Evolutionary conservation across 2,329 filamentous ascomycete species (phyloP).

Genomic region (Fusarium camptoceras): DNA sequence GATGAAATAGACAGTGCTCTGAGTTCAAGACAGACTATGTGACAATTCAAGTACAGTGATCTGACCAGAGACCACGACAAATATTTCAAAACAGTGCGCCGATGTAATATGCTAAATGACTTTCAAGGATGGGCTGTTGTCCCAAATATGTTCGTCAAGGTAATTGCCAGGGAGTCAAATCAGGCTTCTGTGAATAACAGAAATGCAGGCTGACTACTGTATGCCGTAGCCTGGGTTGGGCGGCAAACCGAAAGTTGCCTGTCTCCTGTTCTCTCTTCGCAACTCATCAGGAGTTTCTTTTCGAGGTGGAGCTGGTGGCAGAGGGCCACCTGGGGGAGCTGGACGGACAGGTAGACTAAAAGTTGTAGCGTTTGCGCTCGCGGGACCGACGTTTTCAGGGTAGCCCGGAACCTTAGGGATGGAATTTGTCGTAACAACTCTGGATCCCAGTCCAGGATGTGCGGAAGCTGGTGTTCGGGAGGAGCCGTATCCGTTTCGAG

Average conservation of each 20-base stretch:
- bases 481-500: conserved; percentile 61
- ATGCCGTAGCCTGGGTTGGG: conserved; percentile 56
- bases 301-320: conserved; percentile 70
- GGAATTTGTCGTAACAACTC: conserved; percentile 64
- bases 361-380: conserved; percentile 61
- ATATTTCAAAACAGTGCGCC: conserved; percentile 49
- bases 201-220: conserved; percentile 33
- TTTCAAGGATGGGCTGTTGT: conserved; percentile 38
- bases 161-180: conserved; percentile 18
- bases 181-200: conserved; percentile 27
- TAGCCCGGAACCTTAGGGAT: conserved; percentile 61
- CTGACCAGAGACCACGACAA: conserved; percentile 41
- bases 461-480: conserved; percentile 55
- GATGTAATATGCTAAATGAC: conserved; percentile 49
- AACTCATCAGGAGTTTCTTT: conserved; percentile 67
- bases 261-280: conserved; percentile 64
- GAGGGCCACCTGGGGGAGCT: conserved; percentile 67
- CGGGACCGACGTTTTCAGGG: conserved; percentile 53
- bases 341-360: conserved; percentile 74
- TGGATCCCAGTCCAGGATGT: conserved; percentile 66
- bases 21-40: conserved; percentile 39
- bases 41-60: conserved; percentile 39
- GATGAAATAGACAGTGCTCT: conserved; percentile 22
- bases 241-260: conserved; percentile 64
- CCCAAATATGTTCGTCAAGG: conserved; percentile 36